Conservation (phyloP, 345 rosid genomes). For the Eucalyptus curtisii region DNA sequence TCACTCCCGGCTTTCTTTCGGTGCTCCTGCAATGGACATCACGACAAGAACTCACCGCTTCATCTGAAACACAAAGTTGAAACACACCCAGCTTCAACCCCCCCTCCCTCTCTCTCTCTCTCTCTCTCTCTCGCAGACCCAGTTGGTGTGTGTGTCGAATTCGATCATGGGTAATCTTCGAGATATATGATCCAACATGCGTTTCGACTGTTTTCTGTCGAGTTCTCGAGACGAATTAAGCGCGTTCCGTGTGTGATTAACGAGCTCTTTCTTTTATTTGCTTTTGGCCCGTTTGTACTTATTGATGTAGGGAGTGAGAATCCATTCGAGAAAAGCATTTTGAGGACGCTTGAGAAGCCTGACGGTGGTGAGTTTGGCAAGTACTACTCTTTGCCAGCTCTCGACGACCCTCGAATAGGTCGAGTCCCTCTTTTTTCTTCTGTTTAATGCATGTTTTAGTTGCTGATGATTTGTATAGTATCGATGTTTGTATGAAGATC, state of each 20-base stretch:
- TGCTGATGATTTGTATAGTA: not conserved
- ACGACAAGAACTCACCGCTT: not conserved
- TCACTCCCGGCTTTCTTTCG: not conserved
- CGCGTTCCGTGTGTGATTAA: not conserved
- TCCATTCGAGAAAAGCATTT: conserved; percentile 35
- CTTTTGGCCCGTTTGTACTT: not conserved
- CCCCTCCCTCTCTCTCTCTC: not conserved
- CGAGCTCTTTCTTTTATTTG: not conserved
- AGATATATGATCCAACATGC: not conserved
- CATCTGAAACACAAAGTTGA: not conserved
- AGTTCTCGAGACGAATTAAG: not conserved
- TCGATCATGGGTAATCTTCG: not conserved
- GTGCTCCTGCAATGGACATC: not conserved
- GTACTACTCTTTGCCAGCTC: conserved; percentile 59
- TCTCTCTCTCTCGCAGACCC: not conserved
- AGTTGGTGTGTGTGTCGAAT: not conserved
- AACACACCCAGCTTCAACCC: not conserved
- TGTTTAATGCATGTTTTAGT: not conserved
- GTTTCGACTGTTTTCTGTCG: not conserved
- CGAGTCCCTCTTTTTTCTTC: conserved; percentile 1
- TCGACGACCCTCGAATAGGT: conserved; percentile 68
- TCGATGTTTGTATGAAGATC: not conserved
- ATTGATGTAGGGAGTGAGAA: conserved; percentile 5
- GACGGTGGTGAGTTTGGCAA: conserved; percentile 51
- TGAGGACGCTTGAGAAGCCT: conserved; percentile 57